A percentile compares a stretch with the other conserved stretches of the same genome.
Evolutionary conservation across 805 yeast species (phyloP).

Genomic region (Cyberlindnera meyerae): DNA sequence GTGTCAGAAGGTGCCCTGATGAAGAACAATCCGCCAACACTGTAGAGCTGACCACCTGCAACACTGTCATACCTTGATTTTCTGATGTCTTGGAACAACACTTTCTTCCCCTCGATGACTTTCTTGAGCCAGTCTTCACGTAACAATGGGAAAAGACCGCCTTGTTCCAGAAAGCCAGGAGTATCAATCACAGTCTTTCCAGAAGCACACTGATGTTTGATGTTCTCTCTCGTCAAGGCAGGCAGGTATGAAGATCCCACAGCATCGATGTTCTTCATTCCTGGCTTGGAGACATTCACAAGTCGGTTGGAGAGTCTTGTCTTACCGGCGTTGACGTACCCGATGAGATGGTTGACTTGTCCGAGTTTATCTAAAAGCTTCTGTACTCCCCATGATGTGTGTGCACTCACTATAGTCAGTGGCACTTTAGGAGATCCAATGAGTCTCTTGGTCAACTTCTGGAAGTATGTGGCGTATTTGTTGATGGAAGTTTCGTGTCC

Average conservation of each 20-base stretch:
- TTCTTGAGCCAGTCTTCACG: conserved; percentile 26
- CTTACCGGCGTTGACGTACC: conserved; percentile 68
- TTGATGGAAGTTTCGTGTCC: conserved; percentile 26
- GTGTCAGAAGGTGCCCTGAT: conserved; percentile 48
- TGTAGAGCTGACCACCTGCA: conserved; percentile 40
- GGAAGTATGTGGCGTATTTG: conserved; percentile 31
- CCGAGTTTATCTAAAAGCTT: conserved; percentile 35
- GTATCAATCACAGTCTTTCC: conserved; percentile 31
- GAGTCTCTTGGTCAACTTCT: conserved; percentile 29
- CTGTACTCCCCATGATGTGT: conserved; percentile 46
- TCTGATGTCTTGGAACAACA: conserved; percentile 27
- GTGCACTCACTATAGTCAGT: conserved; percentile 48
- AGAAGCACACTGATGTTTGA: conserved; percentile 36
- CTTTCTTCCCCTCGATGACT: conserved; percentile 30
- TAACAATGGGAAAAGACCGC: conserved; percentile 26
- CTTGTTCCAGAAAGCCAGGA: conserved; percentile 33
- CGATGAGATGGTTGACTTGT: conserved; percentile 46
- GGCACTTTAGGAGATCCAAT: conserved; percentile 21
- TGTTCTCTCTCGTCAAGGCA: conserved; percentile 59
- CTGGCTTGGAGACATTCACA: conserved; percentile 25
- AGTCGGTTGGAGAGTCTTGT: conserved; percentile 53
- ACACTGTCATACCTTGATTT: conserved; percentile 31
- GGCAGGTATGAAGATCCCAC: conserved; percentile 49
- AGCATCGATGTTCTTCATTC: conserved; percentile 14
- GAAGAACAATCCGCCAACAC: conserved; percentile 60